Percentiles rank a stretch among this genome's conserved stretches.
These are phyloP conservation scores for Apiosordaria backusii DNA, from an alignment of 495 filamentous ascomycete species.

Conservation along the genomic window DNA sequence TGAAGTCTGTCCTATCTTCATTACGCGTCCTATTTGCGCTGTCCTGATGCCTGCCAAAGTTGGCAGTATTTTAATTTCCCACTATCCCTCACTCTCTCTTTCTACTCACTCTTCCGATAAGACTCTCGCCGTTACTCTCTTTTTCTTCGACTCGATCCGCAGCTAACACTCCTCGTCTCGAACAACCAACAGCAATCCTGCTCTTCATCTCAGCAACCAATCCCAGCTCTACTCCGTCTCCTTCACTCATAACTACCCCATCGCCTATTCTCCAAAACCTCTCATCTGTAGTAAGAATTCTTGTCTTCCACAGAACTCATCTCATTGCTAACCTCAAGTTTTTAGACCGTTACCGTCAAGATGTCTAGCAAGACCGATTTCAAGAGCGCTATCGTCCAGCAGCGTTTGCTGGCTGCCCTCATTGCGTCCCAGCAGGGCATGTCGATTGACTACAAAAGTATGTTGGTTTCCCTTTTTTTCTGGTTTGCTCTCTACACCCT, in stretches of 20 bases:
- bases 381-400: constrained; percentile 44
- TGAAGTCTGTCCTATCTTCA: background rate
- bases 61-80: background rate
- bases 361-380: constrained; percentile 38
- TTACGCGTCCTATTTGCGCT: background rate
- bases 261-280: background rate
- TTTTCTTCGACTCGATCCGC: background rate
- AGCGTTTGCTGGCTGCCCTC: constrained; percentile 50
- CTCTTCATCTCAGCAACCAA: background rate
- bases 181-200: background rate
- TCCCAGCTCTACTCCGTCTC: background rate
- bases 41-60: background rate
- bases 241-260: background rate
- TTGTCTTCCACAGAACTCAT: background rate
- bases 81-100: background rate
- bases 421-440: constrained; percentile 40
- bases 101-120: background rate
- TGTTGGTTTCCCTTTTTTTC: constrained; percentile 20
- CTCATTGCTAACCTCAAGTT: background rate
- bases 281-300: background rate
- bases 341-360: constrained; percentile 23
- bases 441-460: constrained; percentile 50
- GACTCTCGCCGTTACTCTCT: background rate
- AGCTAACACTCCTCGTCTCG: background rate
- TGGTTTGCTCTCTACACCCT: background rate